Conservation (phyloP, 495 filamentous ascomycete species). For the Penicillium turbatum region DNA sequence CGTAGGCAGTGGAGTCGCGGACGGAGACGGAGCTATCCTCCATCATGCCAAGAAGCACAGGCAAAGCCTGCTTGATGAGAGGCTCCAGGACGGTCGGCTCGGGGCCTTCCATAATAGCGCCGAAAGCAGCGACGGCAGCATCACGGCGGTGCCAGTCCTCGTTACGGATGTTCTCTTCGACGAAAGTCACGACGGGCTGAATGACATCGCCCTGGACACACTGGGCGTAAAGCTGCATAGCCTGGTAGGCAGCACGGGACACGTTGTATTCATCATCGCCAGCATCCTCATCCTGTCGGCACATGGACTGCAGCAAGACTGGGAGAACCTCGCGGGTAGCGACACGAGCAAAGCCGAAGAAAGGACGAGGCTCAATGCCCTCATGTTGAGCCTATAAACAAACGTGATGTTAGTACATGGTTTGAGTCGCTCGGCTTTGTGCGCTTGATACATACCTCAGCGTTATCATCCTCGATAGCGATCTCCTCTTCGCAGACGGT, state of each 20-base stretch:
- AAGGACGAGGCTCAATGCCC: conserved; percentile 71
- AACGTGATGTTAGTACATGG: conserved; percentile 3
- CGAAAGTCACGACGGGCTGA: conserved; percentile 76
- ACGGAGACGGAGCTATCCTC: conserved; percentile 82
- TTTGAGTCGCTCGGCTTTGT: background rate
- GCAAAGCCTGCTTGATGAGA: conserved; percentile 88
- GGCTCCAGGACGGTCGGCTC: conserved; percentile 84
- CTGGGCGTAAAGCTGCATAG: conserved; percentile 90
- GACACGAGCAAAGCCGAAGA: conserved; percentile 87
- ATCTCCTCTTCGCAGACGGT: conserved; percentile 99
- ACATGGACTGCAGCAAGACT: conserved; percentile 80
- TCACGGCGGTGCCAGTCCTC: conserved; percentile 93
- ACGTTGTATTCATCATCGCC: conserved; percentile 95
- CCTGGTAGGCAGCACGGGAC: conserved; percentile 92
- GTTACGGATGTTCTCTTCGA: conserved; percentile 82
- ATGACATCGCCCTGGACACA: conserved; percentile 80
- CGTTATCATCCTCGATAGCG: conserved; percentile 93
- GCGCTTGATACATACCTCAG: conserved; percentile 53
- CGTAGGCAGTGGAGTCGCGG: conserved; percentile 95
- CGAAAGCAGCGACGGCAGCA: conserved; percentile 96
- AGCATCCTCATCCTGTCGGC: conserved; percentile 96
- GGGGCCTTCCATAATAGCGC: conserved; percentile 97
- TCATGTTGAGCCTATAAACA: conserved; percentile 57
- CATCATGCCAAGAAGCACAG: conserved; percentile 94
- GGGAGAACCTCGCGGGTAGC: conserved; percentile 91